Conservation (phyloP, 2,329 filamentous ascomycete species). For the Pseudogymnoascus sp. region DNA sequence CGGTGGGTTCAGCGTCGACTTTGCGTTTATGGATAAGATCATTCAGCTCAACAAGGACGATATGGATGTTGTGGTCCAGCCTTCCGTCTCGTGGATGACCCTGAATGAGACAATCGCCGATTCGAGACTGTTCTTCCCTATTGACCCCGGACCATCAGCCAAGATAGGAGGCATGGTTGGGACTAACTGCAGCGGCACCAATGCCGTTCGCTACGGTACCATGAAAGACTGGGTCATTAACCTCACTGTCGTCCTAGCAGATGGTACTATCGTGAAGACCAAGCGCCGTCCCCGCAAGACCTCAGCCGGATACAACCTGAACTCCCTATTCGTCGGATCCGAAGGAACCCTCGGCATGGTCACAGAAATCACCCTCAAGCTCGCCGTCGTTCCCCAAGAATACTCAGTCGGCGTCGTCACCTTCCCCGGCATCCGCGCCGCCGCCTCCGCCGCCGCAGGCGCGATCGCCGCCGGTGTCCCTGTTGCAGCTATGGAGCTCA, state of each 20-base stretch:
- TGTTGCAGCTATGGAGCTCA: conserved; percentile 60
- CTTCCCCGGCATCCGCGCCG: conserved; percentile 70
- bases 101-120: conserved; percentile 67
- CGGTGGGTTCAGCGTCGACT: conserved; percentile 85
- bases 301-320: conserved; percentile 78
- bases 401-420: conserved; percentile 73
- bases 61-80: conserved; percentile 90
- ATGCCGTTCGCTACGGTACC: conserved; percentile 73
- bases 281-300: conserved; percentile 71
- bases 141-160: conserved; percentile 67
- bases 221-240: conserved; percentile 89
- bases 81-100: conserved; percentile 86
- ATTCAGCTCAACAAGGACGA: conserved; percentile 75
- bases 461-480: conserved; percentile 38
- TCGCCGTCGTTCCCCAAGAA: conserved; percentile 69
- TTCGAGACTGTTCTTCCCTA: conserved; percentile 80
- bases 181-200: conserved; percentile 72
- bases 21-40: conserved; percentile 79
- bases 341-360: conserved; percentile 77
- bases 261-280: conserved; percentile 75
- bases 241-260: conserved; percentile 71
- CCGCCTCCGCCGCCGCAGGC: conserved; percentile 65
- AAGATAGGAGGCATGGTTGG: conserved; percentile 81
- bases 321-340: conserved; percentile 70
- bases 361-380: conserved; percentile 76